A percentile compares a stretch with the other conserved stretches of the same genome.
These are phyloP conservation scores for Bipolaris bicolor DNA, from an alignment of 2,329 filamentous ascomycete genomes.

Conservation along the genomic window DNA sequence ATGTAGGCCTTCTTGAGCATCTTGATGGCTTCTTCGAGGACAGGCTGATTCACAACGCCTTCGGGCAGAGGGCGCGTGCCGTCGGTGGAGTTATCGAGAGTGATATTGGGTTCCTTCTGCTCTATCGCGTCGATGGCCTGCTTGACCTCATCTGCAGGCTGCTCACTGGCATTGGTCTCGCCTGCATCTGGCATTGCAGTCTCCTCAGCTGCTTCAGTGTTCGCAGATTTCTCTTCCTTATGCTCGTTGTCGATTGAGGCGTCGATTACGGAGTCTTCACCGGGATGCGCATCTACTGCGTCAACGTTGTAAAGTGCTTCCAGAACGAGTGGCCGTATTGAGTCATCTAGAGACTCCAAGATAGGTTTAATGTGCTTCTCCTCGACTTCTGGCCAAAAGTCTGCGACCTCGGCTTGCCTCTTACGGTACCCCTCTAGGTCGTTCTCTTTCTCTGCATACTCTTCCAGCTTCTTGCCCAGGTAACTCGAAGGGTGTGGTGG, in stretches of 20 bases:
- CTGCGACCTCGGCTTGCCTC: constrained; percentile 76
- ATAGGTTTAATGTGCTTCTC: constrained; percentile 78
- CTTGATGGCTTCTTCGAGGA: constrained; percentile 54
- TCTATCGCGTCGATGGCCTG: constrained; percentile 33
- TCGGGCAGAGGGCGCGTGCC: constrained; percentile 37
- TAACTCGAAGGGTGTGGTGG: constrained; percentile 90
- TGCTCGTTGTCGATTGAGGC: constrained; percentile 31
- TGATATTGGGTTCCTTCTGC: constrained; percentile 33
- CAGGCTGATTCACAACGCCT: constrained; percentile 35
- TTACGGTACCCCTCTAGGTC: constrained; percentile 71
- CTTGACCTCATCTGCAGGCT: constrained; percentile 28
- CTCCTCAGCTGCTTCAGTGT: constrained; percentile 18
- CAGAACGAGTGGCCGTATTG: constrained; percentile 67
- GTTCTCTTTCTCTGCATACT: constrained; percentile 74
- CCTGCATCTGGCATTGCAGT: constrained; percentile 15
- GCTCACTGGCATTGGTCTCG: constrained; percentile 12
- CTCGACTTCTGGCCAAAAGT: constrained; percentile 84
- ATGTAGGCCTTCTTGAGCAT: constrained; percentile 80
- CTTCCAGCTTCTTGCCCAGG: constrained; percentile 81
- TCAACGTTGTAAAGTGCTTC: constrained; percentile 61
- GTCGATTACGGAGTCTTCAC: constrained; percentile 44
- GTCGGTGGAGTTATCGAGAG: constrained; percentile 38
- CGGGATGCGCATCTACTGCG: constrained; percentile 31
- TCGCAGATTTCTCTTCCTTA: constrained; percentile 12
- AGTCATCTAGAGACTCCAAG: constrained; percentile 65